Evolutionary conservation across 345 rosid genomes (phyloP), one percentile per base, ranked within the genome.

Genomic region (Eutrema yunnanense): DNA sequence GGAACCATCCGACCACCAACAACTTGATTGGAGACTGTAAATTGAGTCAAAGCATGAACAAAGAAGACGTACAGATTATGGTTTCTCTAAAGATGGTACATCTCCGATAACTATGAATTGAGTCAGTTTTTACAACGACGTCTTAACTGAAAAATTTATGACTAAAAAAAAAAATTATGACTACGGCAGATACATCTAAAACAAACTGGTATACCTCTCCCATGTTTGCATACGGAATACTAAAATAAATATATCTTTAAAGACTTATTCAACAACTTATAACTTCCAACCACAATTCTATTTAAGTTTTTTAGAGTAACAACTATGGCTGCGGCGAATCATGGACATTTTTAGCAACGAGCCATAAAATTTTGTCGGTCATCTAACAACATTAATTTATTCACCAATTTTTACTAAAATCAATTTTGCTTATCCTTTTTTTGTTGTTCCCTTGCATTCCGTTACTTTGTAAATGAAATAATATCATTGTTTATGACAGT

Each of bases 231-330:
- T n/a, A 26, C 56, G n/a, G 40, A 72, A 63, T 53, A 53, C 52
- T n/a, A 33, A 62, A 62, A 33, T 43, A 62, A 26, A n/a, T 9
- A 8, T 1, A n/a, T 43, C 41, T 55, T 14, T 64, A 30, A 27
- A 34, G 63, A 44, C 57, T 36, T 36, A 16, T 65, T 46, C 65
- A 54, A 36, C 65, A 54, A 36, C 65, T 55, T 65, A 65, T 64
- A 48, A 73, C 65, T 65, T 65, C 72, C 77, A 73, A 73, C 77
- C 59, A 73, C 59, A 47, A 65, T 63, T 65, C 42, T 22, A 22
- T 27, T 52, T 40, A 7, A 54, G 3, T 9, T 44, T 6, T 19
- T 4, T 36, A 34, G 10, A 16, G 43, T 4, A 16, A 64, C 11
- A 19, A 19, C 33, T 64, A 33, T 9, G n/a, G 40, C 46, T 34